Base-by-base conservation (phyloP, 352 stramenopile species). In the Phytopythium chamaehyphon region DNA sequence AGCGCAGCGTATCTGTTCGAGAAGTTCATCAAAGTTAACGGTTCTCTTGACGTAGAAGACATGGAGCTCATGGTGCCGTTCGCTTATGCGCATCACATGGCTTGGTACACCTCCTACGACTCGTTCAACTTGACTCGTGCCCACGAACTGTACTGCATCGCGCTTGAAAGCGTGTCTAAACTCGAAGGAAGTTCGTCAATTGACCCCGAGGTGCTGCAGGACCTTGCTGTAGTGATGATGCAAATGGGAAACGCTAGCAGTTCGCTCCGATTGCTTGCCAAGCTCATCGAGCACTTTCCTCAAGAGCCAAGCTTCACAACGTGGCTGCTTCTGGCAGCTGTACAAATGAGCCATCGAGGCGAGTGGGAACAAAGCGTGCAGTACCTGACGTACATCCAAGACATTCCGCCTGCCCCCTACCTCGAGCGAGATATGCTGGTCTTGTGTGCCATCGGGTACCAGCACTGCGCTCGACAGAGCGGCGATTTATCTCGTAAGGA, bases 21-120 rank as follows among this genome's bases (percentile, higher is more conserved):
- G 37, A 71, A 75, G 9, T 51, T 48, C 0, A 55, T 36, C 2
- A 55, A 43, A 42, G 31, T 55, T 47, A 51, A 60, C 39, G 51
- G 64, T 38, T 12, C 47, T 23, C 22, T 44, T 35, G 28, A 40
- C n/a, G 49, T 7, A 23, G 22, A 38, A 18, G 46, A 69, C 15
- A 36, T 63, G 19, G 40, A 61, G 16, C 40, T 59, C 10, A 15
- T 33, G 2, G 38, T 80, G 12, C 50, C 61, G 6, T 66, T 89
- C 19, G 81, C 76, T 3, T 81, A 88, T 52, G 69, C 64, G 21
- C 81, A 91, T 52, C 77, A 89, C 66, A 77, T 76, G 69, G 47
- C 69, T 7, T 91, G 81, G 81, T 73, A 91, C 48, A 24, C 45
- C 3, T 83, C 73, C 2, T 80, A 78, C 47, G 78, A 87, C 39